Evolutionary conservation across 2,329 filamentous ascomycete genomes (phyloP).

Genomic region (Torrubiellomyces zombiae): DNA sequence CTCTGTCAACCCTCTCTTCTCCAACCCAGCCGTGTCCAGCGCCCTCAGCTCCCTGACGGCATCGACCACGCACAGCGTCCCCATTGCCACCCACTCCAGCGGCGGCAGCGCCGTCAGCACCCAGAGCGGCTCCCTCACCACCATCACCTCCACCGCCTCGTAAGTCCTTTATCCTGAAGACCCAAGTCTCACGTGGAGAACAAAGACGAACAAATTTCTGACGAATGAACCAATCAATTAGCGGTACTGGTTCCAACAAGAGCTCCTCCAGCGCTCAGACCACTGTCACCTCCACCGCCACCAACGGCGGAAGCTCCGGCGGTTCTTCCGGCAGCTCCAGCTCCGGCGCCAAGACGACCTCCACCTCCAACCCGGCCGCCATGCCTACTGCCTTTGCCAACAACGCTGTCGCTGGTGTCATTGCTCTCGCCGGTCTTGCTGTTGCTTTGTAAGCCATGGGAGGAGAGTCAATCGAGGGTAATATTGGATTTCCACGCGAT

Average conservation of each 20-base stretch:
- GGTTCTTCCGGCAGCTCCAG: not conserved
- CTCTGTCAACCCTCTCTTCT: constrained; percentile 3
- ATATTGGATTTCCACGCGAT: too few species aligned
- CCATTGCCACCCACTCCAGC: constrained; percentile 1
- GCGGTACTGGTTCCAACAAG: not conserved
- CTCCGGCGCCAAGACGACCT: not conserved
- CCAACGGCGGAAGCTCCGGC: not conserved
- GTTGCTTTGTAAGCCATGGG: constrained; percentile 5
- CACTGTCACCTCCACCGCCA: not conserved
- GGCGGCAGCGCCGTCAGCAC: not conserved
- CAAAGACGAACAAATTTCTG: too few species aligned
- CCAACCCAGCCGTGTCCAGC: constrained; percentile 4
- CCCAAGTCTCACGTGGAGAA: not conserved
- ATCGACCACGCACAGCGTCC: constrained; percentile 1
- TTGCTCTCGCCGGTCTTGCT: constrained; percentile 9
- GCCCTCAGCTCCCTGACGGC: too few species aligned
- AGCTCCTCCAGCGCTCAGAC: not conserved
- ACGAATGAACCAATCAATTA: too few species aligned
- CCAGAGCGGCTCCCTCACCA: constrained; percentile 1
- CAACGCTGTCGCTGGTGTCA: constrained; percentile 6
- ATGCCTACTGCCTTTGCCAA: constrained; percentile 7
- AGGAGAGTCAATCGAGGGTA: too few species aligned
- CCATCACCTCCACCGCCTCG: constrained; percentile 1
- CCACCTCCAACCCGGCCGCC: constrained; percentile 8
- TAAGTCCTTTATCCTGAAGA: not conserved